Evolutionary conservation across 805 yeast species (phyloP), one percentile per base, ranked within the genome.

Genomic region (Candida montana): DNA sequence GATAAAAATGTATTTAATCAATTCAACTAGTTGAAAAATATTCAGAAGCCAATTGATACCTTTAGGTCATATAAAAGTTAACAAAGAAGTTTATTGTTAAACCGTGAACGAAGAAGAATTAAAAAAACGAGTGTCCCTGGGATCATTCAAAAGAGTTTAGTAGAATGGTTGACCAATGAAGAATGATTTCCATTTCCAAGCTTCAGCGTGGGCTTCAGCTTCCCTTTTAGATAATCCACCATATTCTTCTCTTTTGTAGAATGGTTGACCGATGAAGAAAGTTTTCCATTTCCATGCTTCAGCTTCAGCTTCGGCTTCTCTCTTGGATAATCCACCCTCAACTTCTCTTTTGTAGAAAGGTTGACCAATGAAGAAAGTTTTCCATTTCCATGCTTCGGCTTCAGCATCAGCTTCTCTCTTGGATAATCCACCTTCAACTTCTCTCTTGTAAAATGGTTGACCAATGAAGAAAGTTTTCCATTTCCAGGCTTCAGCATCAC

Each of bases 301-400:
- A 20, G 51, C 52, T 5, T 44, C 47, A 24, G 53, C 51, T 16
- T 46, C 49, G 7, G 40, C 40, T 19, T 18, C 15, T 36, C 50
- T 33, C 10, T 23, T 23, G 26, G 26, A 45, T 37, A 49, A 46
- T 35, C 44, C 24, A 21, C 9, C 24, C 9, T 21, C 24, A 7
- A 9, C 24, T 21, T 21, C 24, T 21, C 24, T 21, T 9, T 21
- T 21, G 24, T 17, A 34, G 23, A 34, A 24, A 16, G 49, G 47
- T 34, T 49, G 50, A 28, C 53, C 54, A 16, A 43, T 36, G 23
- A 30, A 31, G 44, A 18, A 48, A 26, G 21, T 32, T 31, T 49
- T 46, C 56, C 54, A 53, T 16, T 30, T 28, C 55, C 56, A 49
- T 3, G 58, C 50, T 12, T 51, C 55, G 20, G 55, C 54, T 5